Percentiles rank a stretch among this genome's conserved stretches.
Evolutionary conservation across 306 rosid species (phyloP).

Genomic region (Acacia confusa): DNA sequence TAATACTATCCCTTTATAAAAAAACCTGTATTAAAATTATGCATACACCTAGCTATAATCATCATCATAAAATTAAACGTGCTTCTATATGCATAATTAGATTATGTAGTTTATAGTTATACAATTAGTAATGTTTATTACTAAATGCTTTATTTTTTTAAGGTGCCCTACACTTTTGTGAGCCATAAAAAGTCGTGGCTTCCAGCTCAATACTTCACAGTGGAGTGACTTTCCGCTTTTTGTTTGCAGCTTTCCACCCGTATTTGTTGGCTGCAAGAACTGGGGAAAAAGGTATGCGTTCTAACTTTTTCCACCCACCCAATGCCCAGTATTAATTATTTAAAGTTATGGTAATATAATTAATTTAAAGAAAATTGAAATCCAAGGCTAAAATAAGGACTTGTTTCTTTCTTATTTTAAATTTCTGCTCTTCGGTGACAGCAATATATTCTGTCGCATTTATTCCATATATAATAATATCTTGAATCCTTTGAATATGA

Average conservation of each 20-base stretch:
- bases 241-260: slow-evolving; percentile 44
- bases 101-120: background rate
- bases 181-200: slow-evolving; percentile 43
- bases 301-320: slow-evolving; percentile 34
- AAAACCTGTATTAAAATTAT: background rate
- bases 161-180: slow-evolving; percentile 45
- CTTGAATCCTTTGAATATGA: background rate
- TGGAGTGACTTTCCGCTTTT: slow-evolving; percentile 39
- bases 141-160: slow-evolving; percentile 5
- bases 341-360: background rate
- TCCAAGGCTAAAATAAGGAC: too few species aligned
- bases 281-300: slow-evolving; percentile 13
- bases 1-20: background rate
- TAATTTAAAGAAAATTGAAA: background rate
- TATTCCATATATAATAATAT: background rate
- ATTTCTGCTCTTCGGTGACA: background rate
- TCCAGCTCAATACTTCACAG: slow-evolving; percentile 49
- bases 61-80: background rate
- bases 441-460: background rate
- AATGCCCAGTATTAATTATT: slow-evolving; percentile 27
- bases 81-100: background rate
- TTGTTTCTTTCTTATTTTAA: background rate
- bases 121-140: background rate
- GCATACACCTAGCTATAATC: background rate
- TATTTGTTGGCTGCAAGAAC: slow-evolving; percentile 39